These are phyloP conservation scores for Viridothelium virens DNA, from an alignment of 495 filamentous ascomycete genomes.

Conservation along the genomic window DNA sequence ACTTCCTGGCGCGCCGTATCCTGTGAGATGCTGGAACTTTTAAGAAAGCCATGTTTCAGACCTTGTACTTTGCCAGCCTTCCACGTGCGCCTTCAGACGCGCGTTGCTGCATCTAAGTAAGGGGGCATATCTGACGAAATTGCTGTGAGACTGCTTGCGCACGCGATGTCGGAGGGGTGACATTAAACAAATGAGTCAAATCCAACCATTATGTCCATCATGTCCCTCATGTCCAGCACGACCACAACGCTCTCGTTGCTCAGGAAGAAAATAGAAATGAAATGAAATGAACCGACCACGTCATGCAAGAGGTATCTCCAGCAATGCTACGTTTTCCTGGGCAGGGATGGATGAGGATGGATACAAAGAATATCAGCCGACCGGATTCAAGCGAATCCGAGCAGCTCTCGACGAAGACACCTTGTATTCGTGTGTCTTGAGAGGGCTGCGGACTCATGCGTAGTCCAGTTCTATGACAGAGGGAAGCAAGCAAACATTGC, in stretches of 20 bases:
- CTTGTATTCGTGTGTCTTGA: background rate
- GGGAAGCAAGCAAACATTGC: constrained; percentile 3
- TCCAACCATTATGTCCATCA: background rate
- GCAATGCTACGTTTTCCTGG: background rate
- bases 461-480: background rate
- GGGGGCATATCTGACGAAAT: background rate
- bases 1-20: background rate
- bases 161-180: background rate
- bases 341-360: background rate
- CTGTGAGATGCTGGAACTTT: background rate
- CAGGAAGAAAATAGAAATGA: background rate
- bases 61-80: constrained; percentile 6
- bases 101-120: constrained; percentile 3
- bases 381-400: no score
- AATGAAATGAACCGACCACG: background rate
- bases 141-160: background rate
- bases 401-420: background rate
- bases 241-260: background rate
- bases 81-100: background rate
- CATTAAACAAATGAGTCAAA: background rate
- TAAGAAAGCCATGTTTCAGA: background rate
- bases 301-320: background rate
- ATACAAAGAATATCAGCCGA: no score
- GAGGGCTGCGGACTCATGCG: background rate
- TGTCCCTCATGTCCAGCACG: no score